Percentiles rank a stretch among this genome's conserved stretches.
phyloP scores from a whole-genome alignment of 345 rosid genomes.

The Pistacia atlantica region DNA sequence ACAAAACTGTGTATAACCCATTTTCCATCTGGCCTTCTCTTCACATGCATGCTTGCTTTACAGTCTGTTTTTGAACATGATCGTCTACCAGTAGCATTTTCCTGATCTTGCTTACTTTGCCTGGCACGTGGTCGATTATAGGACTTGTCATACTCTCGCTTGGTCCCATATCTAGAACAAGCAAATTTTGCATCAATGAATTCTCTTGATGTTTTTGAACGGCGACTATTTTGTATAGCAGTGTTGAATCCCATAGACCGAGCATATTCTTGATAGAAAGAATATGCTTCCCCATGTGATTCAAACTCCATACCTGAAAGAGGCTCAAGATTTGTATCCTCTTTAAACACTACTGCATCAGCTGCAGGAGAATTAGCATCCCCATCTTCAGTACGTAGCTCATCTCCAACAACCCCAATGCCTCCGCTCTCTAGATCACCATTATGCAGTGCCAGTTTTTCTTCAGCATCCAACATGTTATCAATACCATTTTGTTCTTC shows the following conservation, averaged over 20 bases:
- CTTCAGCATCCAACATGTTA: slow-evolving; percentile 39
- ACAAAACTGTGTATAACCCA: slow-evolving; percentile 63
- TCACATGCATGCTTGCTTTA: slow-evolving; percentile 76
- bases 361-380: slow-evolving; percentile 29
- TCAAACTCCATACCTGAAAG: slow-evolving; percentile 67
- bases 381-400: slow-evolving; percentile 31
- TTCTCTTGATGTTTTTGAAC: slow-evolving; percentile 61
- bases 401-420: slow-evolving; percentile 35
- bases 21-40: slow-evolving; percentile 62
- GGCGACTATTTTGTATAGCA: slow-evolving; percentile 64
- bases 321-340: slow-evolving; percentile 52
- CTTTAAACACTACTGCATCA: slow-evolving; percentile 38
- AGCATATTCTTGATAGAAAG: slow-evolving; percentile 69
- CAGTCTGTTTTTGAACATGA: slow-evolving; percentile 63
- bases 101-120: slow-evolving; percentile 55
- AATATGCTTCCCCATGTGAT: slow-evolving; percentile 60
- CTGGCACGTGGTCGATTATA: slow-evolving; percentile 57
- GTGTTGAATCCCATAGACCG: slow-evolving; percentile 64
- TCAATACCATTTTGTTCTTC: slow-evolving; percentile 43
- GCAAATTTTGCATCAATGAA: slow-evolving; percentile 72
- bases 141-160: slow-evolving; percentile 59
- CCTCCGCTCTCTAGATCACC: slow-evolving; percentile 35
- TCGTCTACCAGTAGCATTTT: slow-evolving; percentile 55
- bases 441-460: slow-evolving; percentile 38
- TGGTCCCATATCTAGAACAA: slow-evolving; percentile 66